Evolutionary conservation across 2,329 filamentous ascomycete genomes (phyloP).

Genomic region (Sporothrix phasma): DNA sequence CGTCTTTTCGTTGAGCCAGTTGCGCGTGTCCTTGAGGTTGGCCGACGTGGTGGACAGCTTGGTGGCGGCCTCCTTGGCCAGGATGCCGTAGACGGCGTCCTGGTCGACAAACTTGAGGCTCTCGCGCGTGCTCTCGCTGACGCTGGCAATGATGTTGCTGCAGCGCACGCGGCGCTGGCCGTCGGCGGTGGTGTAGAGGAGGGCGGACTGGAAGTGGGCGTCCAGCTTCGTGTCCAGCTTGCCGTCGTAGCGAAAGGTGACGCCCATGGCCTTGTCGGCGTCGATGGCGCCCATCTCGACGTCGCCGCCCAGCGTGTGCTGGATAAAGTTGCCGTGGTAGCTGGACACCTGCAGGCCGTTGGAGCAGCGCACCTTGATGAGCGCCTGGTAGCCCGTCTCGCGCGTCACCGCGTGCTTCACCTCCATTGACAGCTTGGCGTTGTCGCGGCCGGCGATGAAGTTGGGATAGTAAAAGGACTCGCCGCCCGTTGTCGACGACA

Average conservation of each 20-base stretch:
- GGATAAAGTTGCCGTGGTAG: slow-evolving; percentile 96
- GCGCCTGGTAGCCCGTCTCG: slow-evolving; percentile 87
- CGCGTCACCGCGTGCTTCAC: slow-evolving; percentile 76
- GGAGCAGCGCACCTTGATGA: slow-evolving; percentile 98
- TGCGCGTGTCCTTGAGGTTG: slow-evolving; percentile 75
- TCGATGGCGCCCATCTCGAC: slow-evolving; percentile 89
- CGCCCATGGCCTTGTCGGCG: slow-evolving; percentile 83
- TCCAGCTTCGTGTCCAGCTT: slow-evolving; percentile 96
- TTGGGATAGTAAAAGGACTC: slow-evolving; percentile 97
- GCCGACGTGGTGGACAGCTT: slow-evolving; percentile 61
- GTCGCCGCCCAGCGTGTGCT: slow-evolving; percentile 90
- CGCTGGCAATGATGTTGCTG: slow-evolving; percentile 85
- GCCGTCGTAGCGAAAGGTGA: slow-evolving; percentile 90
- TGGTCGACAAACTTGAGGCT: slow-evolving; percentile 91
- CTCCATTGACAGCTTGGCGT: slow-evolving; percentile 72
- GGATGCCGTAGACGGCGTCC: slow-evolving; percentile 77
- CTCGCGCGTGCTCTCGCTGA: slow-evolving; percentile 75
- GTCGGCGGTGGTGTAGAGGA: slow-evolving; percentile 85
- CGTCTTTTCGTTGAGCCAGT: slow-evolving; percentile 76
- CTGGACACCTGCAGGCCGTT: slow-evolving; percentile 86
- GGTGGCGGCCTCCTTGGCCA: slow-evolving; percentile 90
- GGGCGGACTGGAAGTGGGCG: slow-evolving; percentile 90
- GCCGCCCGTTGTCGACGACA: slow-evolving; percentile 81
- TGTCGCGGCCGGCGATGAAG: slow-evolving; percentile 80
- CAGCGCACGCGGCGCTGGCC: slow-evolving; percentile 87